Conservation (phyloP, 75 land plant species). For the Cryptomeria japonica region DNA sequence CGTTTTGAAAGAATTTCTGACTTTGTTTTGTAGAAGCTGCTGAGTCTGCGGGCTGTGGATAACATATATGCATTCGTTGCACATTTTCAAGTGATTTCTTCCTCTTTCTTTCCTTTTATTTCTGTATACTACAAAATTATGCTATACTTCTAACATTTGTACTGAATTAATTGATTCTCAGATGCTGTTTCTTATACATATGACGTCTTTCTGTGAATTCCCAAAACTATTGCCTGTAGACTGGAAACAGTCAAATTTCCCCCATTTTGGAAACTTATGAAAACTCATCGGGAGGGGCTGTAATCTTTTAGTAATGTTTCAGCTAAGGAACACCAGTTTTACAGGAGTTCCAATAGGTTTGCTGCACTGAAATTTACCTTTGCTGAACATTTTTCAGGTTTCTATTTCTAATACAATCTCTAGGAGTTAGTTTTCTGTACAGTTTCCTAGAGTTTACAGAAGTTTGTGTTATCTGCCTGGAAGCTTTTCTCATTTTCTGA, state of each 20-base stretch:
- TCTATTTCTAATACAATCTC: neutral
- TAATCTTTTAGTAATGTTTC: neutral
- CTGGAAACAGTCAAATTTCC: neutral
- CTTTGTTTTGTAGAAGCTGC: slow-evolving; percentile 24
- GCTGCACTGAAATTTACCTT: neutral
- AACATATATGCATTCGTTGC: slow-evolving; percentile 48
- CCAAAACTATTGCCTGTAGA: neutral
- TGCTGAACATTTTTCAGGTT: neutral
- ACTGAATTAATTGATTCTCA: neutral
- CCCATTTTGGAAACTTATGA: neutral
- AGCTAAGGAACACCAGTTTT: neutral
- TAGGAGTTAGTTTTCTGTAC: neutral
- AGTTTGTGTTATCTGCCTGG: neutral
- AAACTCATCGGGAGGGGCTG: neutral
- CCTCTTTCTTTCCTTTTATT: neutral
- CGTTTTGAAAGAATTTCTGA: neutral
- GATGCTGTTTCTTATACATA: neutral
- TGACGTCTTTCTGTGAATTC: neutral
- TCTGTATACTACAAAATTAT: neutral
- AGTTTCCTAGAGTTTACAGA: too few relatives aligned
- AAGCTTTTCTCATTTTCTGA: neutral
- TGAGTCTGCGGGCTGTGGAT: slow-evolving; percentile 33
- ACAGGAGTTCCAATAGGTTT: neutral
- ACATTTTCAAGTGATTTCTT: slow-evolving; percentile 31
- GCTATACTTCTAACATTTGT: neutral